phyloP scores from a whole-genome alignment of 768 basidiomycete genomes.

The Rhizopogon roseolus region DNA sequence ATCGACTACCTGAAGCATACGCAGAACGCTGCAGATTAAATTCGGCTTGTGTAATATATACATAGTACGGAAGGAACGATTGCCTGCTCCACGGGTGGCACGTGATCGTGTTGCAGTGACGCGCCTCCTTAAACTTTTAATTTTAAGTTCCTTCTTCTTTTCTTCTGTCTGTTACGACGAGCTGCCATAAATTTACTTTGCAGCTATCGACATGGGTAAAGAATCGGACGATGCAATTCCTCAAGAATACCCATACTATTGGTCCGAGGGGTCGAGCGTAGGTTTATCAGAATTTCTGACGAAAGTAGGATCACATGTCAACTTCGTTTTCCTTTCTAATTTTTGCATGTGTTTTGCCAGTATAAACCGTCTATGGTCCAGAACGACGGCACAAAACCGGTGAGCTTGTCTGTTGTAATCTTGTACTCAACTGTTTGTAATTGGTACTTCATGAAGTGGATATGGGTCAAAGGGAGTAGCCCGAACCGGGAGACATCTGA shows the following conservation, averaged over 20 bases:
- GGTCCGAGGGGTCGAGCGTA: slow-evolving; percentile 38
- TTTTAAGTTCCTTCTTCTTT: background rate
- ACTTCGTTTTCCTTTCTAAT: slow-evolving; percentile 1
- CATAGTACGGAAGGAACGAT: too few relatives aligned
- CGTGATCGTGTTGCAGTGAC: background rate
- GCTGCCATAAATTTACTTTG: background rate
- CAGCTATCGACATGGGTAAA: background rate
- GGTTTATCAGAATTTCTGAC: slow-evolving; percentile 48
- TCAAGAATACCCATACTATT: slow-evolving; percentile 44
- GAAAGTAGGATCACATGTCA: slow-evolving; percentile 35
- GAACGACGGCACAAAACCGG: slow-evolving; percentile 72
- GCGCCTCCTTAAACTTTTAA: background rate
- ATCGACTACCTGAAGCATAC: too few relatives aligned
- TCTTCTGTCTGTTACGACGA: background rate
- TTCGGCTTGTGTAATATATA: too few relatives aligned
- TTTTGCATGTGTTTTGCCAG: slow-evolving; percentile 27
- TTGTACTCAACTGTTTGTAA: background rate
- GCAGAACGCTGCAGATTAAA: too few relatives aligned
- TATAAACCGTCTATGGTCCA: slow-evolving; percentile 76
- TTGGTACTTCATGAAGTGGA: slow-evolving; percentile 43
- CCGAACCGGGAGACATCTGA: slow-evolving; percentile 2
- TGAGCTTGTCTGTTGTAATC: slow-evolving; percentile 26
- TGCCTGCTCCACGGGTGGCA: background rate
- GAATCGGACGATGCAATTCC: slow-evolving; percentile 37
- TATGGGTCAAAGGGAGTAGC: slow-evolving; percentile 45